phyloP scores from a whole-genome alignment of 768 basidiomycete genomes.

The Chiua virens region DNA sequence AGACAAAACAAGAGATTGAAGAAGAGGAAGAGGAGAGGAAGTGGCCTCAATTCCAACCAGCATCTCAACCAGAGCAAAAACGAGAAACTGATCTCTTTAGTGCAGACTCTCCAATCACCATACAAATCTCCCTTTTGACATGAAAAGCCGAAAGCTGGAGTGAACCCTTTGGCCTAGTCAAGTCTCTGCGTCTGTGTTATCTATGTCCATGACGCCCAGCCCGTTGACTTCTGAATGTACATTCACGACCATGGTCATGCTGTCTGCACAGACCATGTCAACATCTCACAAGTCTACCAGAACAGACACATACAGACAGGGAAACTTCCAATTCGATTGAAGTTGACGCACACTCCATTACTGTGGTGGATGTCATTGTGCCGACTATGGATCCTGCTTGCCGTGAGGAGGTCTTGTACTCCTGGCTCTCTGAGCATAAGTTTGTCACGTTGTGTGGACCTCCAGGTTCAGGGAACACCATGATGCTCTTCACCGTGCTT shows the following conservation, averaged over 20 bases:
- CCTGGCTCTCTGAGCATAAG: conserved; percentile 98
- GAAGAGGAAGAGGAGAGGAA: conserved; percentile 17
- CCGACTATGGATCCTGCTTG: conserved; percentile 98
- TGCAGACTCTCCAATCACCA: conserved; percentile 22
- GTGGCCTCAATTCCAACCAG: conserved; percentile 4
- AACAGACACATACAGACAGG: conserved; percentile 84
- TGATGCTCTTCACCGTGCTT: conserved; percentile 97
- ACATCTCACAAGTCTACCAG: conserved; percentile 63
- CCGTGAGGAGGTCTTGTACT: conserved; percentile 97
- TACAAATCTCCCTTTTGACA: conserved; percentile 51
- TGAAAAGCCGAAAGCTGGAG: conserved; percentile 26
- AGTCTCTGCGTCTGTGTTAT: not conserved
- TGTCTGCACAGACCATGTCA: conserved; percentile 51
- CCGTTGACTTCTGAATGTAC: not conserved
- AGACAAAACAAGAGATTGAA: conserved; percentile 24
- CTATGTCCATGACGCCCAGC: conserved; percentile 1
- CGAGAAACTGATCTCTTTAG: conserved; percentile 37
- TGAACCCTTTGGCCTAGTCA: not conserved
- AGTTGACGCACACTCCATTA: conserved; percentile 95
- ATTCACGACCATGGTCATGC: conserved; percentile 27
- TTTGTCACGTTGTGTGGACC: conserved; percentile 98
- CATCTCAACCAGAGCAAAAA: conserved; percentile 9
- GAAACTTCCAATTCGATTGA: conserved; percentile 91
- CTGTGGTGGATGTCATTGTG: conserved; percentile 94
- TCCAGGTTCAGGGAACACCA: conserved; percentile 98